Evolutionary conservation across 257 asterid genomes (phyloP), one percentile per base, ranked within the genome.

Genomic region (Solanum bukasovii): DNA sequence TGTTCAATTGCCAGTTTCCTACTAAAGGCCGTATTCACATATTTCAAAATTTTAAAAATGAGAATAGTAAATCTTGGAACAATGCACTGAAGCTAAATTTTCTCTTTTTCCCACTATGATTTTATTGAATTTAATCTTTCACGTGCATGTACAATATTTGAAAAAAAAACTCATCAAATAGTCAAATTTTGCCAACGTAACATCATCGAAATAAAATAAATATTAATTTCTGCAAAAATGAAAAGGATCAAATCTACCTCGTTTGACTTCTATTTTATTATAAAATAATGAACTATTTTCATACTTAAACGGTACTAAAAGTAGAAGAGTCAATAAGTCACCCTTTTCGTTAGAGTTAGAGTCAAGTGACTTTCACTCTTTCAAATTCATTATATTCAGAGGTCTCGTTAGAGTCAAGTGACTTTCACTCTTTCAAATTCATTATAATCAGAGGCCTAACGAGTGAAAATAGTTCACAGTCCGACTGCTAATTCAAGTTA

Each of bases 91-190:
- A 87, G 89, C 82, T 31, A 87, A 38, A 70, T 68, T 87, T 90
- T 79, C 81, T 87, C 94, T 81, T 86, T 88, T 86, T 83, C 92
- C 94, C 86, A 89, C 59, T 82, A 38, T 87, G 42, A 52, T 56
- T 52, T 52, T 87, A 90, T 74, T 90, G 40, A 87, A 52, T 68
- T n/a, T 13, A 85, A 91, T 89, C 87, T 85, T 88, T 88, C 94
- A 92, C 93, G 89, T 90, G 93, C 93, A 90, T 52, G 70, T 20
- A 38, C 42, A 90, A 88, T 88, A 88, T 72, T 87, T 56, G n/a
- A 18, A 56, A 20, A 16, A n/a, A 5, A 18, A 56, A 56, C 65
- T 56, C n/a, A 56, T 6, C 65, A 56, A 56, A 18, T 56, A 18
- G 65, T 56, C 67, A 49, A 49, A 56, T 71, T 27, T 85, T 87